phyloP scores from a whole-genome alignment of 2,329 filamentous ascomycete species.

The Neurospora sp. region DNA sequence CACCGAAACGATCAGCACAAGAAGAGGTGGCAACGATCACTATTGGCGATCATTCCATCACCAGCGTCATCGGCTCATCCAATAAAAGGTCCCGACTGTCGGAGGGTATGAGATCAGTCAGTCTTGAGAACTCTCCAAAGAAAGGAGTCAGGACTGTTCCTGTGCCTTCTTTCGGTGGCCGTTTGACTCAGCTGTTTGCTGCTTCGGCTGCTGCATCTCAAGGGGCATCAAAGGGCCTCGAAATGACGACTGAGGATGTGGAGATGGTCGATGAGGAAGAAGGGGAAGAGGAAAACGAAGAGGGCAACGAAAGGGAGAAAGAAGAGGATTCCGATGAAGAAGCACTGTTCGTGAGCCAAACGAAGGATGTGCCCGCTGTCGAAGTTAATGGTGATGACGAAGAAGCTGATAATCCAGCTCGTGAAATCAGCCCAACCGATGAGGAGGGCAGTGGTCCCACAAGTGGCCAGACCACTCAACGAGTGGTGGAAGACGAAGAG shows the following conservation, averaged over 20 bases:
- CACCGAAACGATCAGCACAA: conserved; percentile 46
- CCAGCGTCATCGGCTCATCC: conserved; percentile 53
- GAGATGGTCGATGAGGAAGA: conserved; percentile 8
- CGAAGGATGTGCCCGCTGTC: background rate
- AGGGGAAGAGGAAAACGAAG: conserved; percentile 11
- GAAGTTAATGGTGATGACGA: background rate
- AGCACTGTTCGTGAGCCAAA: conserved; percentile 16
- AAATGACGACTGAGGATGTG: conserved; percentile 11
- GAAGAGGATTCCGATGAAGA: conserved; percentile 9
- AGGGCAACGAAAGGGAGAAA: conserved; percentile 3
- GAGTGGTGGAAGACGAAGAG: background rate
- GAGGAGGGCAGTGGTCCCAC: background rate
- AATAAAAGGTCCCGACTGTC: conserved; percentile 31
- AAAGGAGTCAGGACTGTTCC: conserved; percentile 15
- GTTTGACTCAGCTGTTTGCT: conserved; percentile 35
- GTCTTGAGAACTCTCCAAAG: conserved; percentile 2
- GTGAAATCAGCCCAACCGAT: background rate
- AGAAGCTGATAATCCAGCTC: background rate
- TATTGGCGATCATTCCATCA: conserved; percentile 58
- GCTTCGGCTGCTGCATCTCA: conserved; percentile 22
- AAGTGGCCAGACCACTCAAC: background rate
- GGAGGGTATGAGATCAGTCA: conserved; percentile 1
- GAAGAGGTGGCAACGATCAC: conserved; percentile 63
- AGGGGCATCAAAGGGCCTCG: conserved; percentile 9
- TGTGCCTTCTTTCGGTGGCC: conserved; percentile 33